Percentiles rank a stretch among this genome's conserved stretches.
Evolutionary conservation across 352 stramenopile species (phyloP).

Genomic region (Phytophthora sp.): DNA sequence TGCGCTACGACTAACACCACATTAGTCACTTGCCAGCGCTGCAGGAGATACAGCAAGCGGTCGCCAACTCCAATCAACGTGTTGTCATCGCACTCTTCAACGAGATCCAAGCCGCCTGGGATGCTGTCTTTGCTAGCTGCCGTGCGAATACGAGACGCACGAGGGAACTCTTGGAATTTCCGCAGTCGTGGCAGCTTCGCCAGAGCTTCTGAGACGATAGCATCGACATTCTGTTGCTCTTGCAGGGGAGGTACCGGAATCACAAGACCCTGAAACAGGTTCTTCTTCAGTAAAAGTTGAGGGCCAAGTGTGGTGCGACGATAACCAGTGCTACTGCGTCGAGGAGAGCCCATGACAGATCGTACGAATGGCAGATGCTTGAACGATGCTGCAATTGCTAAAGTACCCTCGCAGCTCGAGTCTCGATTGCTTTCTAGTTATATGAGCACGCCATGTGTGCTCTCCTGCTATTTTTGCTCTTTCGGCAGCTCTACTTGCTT

Average conservation of each 20-base stretch:
- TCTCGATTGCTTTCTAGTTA: conserved; percentile 20
- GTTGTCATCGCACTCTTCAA: conserved; percentile 66
- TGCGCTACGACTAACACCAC: conserved; percentile 69
- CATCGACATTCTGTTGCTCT: conserved; percentile 17
- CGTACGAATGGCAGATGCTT: neutral
- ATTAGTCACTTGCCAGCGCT: conserved; percentile 84
- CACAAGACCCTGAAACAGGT: conserved; percentile 72
- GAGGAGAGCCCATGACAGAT: conserved; percentile 22
- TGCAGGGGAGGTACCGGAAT: conserved; percentile 37
- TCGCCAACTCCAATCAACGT: conserved; percentile 62
- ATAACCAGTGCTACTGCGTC: conserved; percentile 17
- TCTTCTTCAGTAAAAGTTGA: conserved; percentile 71
- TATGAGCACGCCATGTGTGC: neutral
- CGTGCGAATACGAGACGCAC: conserved; percentile 48
- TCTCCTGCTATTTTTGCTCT: conserved; percentile 20
- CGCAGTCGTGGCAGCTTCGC: conserved; percentile 43
- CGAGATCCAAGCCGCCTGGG: conserved; percentile 32
- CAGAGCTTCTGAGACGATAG: conserved; percentile 33
- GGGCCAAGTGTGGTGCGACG: conserved; percentile 46
- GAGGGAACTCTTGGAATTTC: conserved; percentile 54
- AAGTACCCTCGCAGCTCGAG: too few species aligned
- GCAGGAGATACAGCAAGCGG: conserved; percentile 79
- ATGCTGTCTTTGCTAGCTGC: conserved; percentile 8
- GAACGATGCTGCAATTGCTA: neutral
- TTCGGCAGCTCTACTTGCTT: conserved; percentile 23